Evolutionary conservation across 768 basidiomycete genomes (phyloP), one percentile per base, ranked within the genome.

Genomic region (Auriscalpium microsporum): DNA sequence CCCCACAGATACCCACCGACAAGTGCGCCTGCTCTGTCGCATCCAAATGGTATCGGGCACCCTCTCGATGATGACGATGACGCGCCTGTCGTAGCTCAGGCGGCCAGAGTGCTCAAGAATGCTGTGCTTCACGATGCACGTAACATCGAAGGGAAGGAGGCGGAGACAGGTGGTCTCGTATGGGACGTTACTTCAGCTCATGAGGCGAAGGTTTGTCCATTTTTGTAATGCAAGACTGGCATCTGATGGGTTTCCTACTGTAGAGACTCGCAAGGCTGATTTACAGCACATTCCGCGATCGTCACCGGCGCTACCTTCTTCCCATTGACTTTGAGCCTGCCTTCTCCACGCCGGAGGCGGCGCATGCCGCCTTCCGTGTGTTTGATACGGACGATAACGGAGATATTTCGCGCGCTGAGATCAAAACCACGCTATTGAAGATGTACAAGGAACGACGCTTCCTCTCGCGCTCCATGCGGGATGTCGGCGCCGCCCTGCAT

Each of bases 391-490:
- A 91, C 65, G 76, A 79, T 64, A 87, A 90, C 58, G 86, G 86
- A 8, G 88, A 91, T 64, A 74, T 90, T 54, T 82, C 84, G 13
- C 80, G 82, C 38, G 73, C 79, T n/a, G 88, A 91, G 67, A 78
- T 91, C 65, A 90, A 88, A 70, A 72, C 78, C 28, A 78, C 77
- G 33, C 65, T 89, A 23, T 69, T 89, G 57, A 82, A 78, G 64
- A 76, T 86, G 11, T 91, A 90, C 74, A 87, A 84, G 66, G 88
- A 91, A 65, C 82, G 88, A 2, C 78, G 87, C 21, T 83, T 83
- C 71, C 73, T 91, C 28, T 83, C 82, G 44, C 80, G 84, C 51
- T 84, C 84, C 23, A 84, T 90, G 80, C 84, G 81, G 49, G 88
- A 90, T 65, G 86, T 86, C 48, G 75, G 82, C 10, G 76, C 72